Base-by-base conservation (phyloP, 306 rosid species). In the Quercus agrifolia region DNA sequence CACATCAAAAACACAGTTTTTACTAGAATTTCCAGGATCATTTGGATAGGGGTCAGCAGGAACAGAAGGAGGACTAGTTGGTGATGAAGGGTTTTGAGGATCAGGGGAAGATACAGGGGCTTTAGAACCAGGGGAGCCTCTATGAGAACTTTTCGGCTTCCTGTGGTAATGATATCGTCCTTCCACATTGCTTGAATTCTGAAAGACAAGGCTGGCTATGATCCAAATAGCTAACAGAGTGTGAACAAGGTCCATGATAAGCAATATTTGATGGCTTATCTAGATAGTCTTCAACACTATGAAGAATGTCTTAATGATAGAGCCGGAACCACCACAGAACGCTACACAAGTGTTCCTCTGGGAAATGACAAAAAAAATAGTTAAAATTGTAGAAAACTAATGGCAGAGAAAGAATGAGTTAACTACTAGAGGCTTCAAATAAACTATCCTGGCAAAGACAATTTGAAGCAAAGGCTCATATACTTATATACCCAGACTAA, bases 101-200 rank as follows among this genome's bases (percentile, higher is more conserved):
- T 66, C 69, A 67, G 90, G 80, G 12, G 86, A 33, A 46, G 57
- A 70, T 78, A 82, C 79, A 19, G 85, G 77, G 66, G 86, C 8
- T 28, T 76, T 31, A 59, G 78, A 77, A 80, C 25, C 78, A 77
- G 81, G 73, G 66, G 90, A 12, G 33, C 1, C 41, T 67, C 84
- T 49, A 49, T 49, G 0, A 13, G 54, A 12, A 49, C 17, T 76
- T 75, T 85, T 88, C 18, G 78, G 83, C 62, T 75, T 86, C 83
- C 78, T 91, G 90, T 88, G 97, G 85, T 79, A 23, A 78, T 90
- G 97, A 74, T 80, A 73, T 79, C 99, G 91, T 88, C 94, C 99
- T 79, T 90, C 86, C 66, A 93, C 97, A 82, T 83, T 86, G 68
- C 70, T 84, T 57, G 83, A 74, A 31, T 71, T 46, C 68, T 85